These are phyloP conservation scores for Picea engelmannii DNA, from an alignment of 83 land plant genomes.

Conservation along the genomic window DNA sequence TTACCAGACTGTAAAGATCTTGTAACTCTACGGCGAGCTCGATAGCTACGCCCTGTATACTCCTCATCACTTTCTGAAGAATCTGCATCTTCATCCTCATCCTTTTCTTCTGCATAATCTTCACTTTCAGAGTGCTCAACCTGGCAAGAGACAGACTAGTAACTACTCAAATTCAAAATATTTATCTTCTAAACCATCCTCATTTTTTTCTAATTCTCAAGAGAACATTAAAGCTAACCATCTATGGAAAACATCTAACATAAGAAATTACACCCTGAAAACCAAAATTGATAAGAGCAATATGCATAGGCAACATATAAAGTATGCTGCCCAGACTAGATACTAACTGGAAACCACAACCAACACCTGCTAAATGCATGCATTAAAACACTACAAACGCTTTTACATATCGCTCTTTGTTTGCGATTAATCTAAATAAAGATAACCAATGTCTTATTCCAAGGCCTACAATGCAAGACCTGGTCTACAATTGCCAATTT, in stretches of 20 bases:
- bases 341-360: neutral
- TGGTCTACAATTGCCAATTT: neutral
- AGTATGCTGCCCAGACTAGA: neutral
- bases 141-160: constrained; percentile 29
- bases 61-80: constrained; percentile 71
- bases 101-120: constrained; percentile 66
- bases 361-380: neutral
- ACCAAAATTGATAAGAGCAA: neutral
- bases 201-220: neutral
- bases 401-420: no score
- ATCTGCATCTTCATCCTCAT: constrained; percentile 59
- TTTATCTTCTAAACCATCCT: neutral
- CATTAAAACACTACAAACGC: neutral
- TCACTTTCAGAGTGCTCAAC: constrained; percentile 69
- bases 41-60: constrained; percentile 26
- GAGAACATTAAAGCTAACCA: neutral
- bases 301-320: neutral
- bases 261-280: neutral
- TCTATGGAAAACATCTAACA: neutral
- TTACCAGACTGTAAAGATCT: constrained; percentile 26
- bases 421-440: no score
- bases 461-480: neutral
- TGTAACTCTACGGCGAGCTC: constrained; percentile 26
- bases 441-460: neutral
- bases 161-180: neutral